Conservation (phyloP, 225 moss, liverwort and hornwort species). For the Physcomitrium patens region DNA sequence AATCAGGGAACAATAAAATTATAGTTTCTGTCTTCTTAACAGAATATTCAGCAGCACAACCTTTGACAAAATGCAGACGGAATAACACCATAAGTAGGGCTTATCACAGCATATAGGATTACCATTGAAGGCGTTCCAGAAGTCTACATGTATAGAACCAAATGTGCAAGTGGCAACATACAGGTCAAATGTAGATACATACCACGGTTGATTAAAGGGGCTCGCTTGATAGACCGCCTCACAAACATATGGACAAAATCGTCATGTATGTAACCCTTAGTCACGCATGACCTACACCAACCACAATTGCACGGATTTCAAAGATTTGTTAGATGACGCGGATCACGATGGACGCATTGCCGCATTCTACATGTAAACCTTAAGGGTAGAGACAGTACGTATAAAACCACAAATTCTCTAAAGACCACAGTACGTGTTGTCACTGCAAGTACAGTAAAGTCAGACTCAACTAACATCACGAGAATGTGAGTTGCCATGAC, state of each 20-base stretch:
- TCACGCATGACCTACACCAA: conserved; percentile 82
- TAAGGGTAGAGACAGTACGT: background rate
- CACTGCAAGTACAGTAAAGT: background rate
- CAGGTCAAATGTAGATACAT: conserved; percentile 21
- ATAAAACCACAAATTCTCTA: background rate
- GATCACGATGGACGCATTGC: background rate
- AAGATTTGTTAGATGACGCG: background rate
- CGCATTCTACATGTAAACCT: background rate
- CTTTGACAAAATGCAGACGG: background rate
- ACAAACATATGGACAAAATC: conserved; percentile 89
- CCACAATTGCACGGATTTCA: background rate
- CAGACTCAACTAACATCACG: background rate
- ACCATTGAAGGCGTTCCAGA: conserved; percentile 3
- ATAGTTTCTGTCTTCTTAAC: background rate
- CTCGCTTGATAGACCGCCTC: conserved; percentile 77
- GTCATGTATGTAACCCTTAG: conserved; percentile 81
- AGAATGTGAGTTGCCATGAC: background rate
- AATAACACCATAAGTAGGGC: background rate
- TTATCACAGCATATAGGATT: background rate
- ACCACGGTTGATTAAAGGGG: conserved; percentile 98
- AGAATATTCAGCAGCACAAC: background rate
- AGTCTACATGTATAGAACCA: background rate
- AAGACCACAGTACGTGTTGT: too few relatives aligned
- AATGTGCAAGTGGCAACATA: background rate
- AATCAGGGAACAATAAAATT: background rate